A percentile compares a stretch with the other conserved stretches of the same genome.
Conservation (phyloP, 768 basidiomycete species). For the Rhizopogon vulgaris region DNA sequence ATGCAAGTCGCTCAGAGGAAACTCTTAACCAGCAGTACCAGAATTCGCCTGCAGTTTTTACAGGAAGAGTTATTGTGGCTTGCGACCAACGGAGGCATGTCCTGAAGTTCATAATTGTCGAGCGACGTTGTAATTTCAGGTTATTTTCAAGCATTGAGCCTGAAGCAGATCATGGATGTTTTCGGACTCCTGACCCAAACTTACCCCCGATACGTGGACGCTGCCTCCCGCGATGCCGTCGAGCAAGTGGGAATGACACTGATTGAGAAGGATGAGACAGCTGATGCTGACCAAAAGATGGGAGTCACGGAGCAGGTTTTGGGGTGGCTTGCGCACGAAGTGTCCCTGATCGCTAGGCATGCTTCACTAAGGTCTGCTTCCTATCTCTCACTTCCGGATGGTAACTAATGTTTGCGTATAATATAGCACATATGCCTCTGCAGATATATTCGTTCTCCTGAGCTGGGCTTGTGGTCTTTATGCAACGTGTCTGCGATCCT, state of each 20-base stretch:
- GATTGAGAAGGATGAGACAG: conserved; percentile 55
- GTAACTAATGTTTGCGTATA: neutral
- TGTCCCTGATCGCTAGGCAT: conserved; percentile 48
- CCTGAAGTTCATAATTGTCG: neutral
- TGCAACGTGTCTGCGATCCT: conserved; percentile 38
- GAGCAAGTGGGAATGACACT: conserved; percentile 61
- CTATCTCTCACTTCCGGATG: neutral
- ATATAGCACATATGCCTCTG: conserved; percentile 46
- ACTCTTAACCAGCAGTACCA: conserved; percentile 49
- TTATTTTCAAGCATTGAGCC: conserved; percentile 42
- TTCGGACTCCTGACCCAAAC: conserved; percentile 70
- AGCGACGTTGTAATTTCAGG: conserved; percentile 1
- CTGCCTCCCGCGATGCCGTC: conserved; percentile 63
- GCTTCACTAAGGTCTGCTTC: conserved; percentile 47
- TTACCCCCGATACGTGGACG: conserved; percentile 75
- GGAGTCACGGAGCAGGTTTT: conserved; percentile 67
- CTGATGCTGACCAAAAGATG: conserved; percentile 37
- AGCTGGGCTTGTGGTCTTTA: conserved; percentile 69
- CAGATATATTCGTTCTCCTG: conserved; percentile 62
- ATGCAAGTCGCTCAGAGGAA: conserved; percentile 45
- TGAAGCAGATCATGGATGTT: conserved; percentile 60
- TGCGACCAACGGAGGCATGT: conserved; percentile 51
- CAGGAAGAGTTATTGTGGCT: conserved; percentile 55
- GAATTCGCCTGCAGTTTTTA: conserved; percentile 50
- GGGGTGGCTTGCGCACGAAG: conserved; percentile 71